phyloP scores from a whole-genome alignment of 805 yeast species.

The Pichia phayaonensis region DNA sequence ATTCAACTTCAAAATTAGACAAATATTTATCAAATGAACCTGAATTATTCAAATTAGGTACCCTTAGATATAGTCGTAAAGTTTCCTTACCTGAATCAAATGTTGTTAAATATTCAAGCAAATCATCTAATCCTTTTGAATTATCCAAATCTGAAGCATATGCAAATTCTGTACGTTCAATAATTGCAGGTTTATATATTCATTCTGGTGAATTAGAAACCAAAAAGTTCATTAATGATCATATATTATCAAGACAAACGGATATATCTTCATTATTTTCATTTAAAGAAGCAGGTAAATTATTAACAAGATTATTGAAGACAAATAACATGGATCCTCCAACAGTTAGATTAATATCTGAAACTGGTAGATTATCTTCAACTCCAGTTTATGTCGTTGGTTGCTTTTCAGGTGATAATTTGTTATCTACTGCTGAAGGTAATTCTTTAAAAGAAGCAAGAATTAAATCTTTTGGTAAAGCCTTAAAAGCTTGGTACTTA shows the following conservation, averaged over 20 bases:
- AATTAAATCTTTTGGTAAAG: slow-evolving; percentile 84
- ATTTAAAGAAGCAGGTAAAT: slow-evolving; percentile 81
- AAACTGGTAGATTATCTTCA: slow-evolving; percentile 81
- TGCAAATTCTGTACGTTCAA: slow-evolving; percentile 71
- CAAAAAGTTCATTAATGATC: slow-evolving; percentile 60
- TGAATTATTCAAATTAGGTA: slow-evolving; percentile 61
- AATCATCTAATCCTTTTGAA: slow-evolving; percentile 23
- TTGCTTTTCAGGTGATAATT: slow-evolving; percentile 73
- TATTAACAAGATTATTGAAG: slow-evolving; percentile 67
- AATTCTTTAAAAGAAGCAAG: slow-evolving; percentile 85
- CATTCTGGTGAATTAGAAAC: slow-evolving; percentile 61
- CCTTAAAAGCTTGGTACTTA: slow-evolving; percentile 86
- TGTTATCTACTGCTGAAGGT: slow-evolving; percentile 93
- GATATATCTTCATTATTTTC: slow-evolving; percentile 68
- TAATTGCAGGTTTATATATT: slow-evolving; percentile 76
- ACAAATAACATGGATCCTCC: slow-evolving; percentile 71
- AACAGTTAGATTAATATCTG: slow-evolving; percentile 76
- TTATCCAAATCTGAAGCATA: slow-evolving; percentile 32
- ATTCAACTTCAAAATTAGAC: slow-evolving; percentile 52
- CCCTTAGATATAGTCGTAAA: slow-evolving; percentile 40
- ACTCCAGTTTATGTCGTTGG: slow-evolving; percentile 89
- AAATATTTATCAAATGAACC: slow-evolving; percentile 65
- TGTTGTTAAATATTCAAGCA: slow-evolving; percentile 31
- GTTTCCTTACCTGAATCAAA: slow-evolving; percentile 46
- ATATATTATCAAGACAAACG: slow-evolving; percentile 75